These are phyloP conservation scores for Sporobolus alterniflorus DNA, from an alignment of 202 grass and related monocot genomes.

Conservation along the genomic window DNA sequence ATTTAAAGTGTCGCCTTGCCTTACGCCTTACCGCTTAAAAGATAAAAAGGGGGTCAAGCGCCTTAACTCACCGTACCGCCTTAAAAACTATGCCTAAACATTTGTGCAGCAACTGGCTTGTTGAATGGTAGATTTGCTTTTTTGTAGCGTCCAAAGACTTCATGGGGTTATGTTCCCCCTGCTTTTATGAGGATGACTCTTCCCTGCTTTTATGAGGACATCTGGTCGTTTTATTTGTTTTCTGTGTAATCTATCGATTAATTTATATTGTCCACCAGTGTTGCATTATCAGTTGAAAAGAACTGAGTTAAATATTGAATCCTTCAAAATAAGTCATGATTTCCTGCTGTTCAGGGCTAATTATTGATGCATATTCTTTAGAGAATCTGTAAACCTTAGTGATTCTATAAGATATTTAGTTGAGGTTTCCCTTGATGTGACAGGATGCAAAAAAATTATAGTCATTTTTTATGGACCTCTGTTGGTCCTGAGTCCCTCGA, in stretches of 20 bases:
- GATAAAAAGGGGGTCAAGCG: too few species aligned
- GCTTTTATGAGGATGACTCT: neutral
- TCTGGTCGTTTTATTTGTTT: neutral
- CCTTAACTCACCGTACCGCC: too few species aligned
- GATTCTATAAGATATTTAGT: neutral
- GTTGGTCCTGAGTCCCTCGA: neutral
- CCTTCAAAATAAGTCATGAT: neutral
- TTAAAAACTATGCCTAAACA: too few species aligned
- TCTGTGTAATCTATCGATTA: slow-evolving; percentile 1
- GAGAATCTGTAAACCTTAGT: neutral
- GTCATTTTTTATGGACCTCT: neutral
- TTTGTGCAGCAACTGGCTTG: slow-evolving; percentile 9
- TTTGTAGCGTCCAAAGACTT: neutral
- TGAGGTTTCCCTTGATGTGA: neutral
- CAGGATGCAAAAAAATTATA: neutral
- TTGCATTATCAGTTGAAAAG: slow-evolving; percentile 19
- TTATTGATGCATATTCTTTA: neutral
- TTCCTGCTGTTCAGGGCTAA: neutral
- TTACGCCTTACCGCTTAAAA: too few species aligned
- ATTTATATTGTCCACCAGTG: neutral
- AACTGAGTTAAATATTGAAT: neutral
- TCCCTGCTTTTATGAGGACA: neutral
- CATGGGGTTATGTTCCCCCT: neutral
- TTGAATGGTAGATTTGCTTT: slow-evolving; percentile 2
- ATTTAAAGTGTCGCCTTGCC: too few species aligned